phyloP scores from a whole-genome alignment of 257 asterid species.

The Lycium barbarum region DNA sequence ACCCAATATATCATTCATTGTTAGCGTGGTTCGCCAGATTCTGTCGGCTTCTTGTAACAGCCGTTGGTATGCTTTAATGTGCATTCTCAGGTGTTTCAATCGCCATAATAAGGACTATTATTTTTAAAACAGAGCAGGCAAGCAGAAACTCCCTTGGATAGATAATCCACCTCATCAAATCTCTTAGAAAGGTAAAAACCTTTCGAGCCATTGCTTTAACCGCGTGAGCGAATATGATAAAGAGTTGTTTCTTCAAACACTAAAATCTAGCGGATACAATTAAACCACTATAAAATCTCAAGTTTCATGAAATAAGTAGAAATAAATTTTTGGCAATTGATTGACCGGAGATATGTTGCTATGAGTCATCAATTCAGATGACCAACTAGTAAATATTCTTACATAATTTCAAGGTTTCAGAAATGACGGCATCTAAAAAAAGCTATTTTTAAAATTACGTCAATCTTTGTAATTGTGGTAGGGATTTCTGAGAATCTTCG shows the following conservation, averaged over 20 bases:
- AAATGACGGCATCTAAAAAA: neutral
- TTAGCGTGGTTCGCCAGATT: neutral
- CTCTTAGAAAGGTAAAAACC: neutral
- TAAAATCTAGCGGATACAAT: neutral
- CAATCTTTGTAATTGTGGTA: neutral
- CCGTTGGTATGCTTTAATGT: neutral
- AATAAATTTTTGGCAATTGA: neutral
- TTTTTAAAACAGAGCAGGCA: neutral
- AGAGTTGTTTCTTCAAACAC: neutral
- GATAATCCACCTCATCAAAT: neutral
- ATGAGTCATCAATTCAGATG: constrained; percentile 3
- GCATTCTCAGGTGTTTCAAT: neutral
- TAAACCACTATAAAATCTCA: neutral
- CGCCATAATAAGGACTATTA: neutral
- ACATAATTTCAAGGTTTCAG: neutral
- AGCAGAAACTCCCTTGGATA: neutral
- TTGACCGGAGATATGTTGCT: neutral
- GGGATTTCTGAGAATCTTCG: neutral
- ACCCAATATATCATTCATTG: neutral
- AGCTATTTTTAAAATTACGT: neutral
- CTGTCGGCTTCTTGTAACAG: neutral
- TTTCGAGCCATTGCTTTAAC: neutral
- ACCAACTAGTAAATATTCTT: neutral
- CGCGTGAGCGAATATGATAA: neutral
- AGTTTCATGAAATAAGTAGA: neutral